phyloP scores from a whole-genome alignment of 1,284 basidiomycete genomes.

The Pseudozyma hubeiensis region DNA sequence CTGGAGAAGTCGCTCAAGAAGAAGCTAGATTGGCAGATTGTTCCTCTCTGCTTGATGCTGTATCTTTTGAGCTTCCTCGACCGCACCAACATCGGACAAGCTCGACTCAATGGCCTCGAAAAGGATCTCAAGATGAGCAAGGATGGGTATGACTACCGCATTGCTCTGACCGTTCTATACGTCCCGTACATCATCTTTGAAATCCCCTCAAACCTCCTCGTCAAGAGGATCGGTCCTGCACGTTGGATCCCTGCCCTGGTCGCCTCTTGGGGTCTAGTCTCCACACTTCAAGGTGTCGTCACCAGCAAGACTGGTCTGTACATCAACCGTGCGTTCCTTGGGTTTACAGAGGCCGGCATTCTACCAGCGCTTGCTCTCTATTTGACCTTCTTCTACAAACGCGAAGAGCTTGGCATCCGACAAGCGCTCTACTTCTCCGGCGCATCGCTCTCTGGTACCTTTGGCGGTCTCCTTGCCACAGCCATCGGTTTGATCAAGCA shows the following conservation, averaged over 20 bases:
- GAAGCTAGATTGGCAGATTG: conserved; percentile 62
- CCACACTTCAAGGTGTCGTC: conserved; percentile 58
- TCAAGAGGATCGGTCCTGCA: conserved; percentile 57
- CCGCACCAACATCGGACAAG: conserved; percentile 60
- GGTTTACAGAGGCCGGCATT: conserved; percentile 55
- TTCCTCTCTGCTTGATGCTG: conserved; percentile 54
- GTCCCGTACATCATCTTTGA: conserved; percentile 66
- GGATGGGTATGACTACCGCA: conserved; percentile 48
- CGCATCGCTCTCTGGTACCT: conserved; percentile 57
- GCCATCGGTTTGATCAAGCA: conserved; percentile 57
- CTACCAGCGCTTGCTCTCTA: conserved; percentile 59
- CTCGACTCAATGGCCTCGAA: conserved; percentile 49
- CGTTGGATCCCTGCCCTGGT: conserved; percentile 60
- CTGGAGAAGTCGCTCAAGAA: conserved; percentile 48
- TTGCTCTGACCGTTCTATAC: conserved; percentile 60
- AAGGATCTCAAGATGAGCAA: conserved; percentile 37
- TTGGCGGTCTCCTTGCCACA: conserved; percentile 61
- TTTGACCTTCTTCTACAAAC: conserved; percentile 63
- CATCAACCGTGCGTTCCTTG: conserved; percentile 61
- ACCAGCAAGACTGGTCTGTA: conserved; percentile 54
- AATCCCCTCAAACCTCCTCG: conserved; percentile 58
- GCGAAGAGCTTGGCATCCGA: conserved; percentile 57
- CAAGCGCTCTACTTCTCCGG: conserved; percentile 65
- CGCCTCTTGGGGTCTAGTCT: conserved; percentile 55
- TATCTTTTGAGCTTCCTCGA: conserved; percentile 56